These are phyloP conservation scores for Pachyrhizus erosus DNA, from an alignment of 306 rosid genomes.

Conservation along the genomic window DNA sequence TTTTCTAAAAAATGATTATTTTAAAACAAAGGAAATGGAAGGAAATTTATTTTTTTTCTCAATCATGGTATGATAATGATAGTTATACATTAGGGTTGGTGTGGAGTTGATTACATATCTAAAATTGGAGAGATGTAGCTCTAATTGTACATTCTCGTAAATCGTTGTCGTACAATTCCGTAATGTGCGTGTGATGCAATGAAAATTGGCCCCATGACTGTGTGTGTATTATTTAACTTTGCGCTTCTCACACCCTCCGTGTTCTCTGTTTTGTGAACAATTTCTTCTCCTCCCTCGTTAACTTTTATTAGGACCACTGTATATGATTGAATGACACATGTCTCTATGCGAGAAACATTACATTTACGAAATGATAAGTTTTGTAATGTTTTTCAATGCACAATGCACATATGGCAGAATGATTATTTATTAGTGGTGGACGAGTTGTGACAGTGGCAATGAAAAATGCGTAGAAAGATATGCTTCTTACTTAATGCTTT, in stretches of 20 bases:
- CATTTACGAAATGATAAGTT: conserved; percentile 23
- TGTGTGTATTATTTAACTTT: neutral
- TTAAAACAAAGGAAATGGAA: no score
- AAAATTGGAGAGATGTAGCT: neutral
- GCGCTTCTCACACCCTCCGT: neutral
- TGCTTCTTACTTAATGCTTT: conserved; percentile 37
- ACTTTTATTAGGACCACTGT: conserved; percentile 35
- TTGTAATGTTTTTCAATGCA: conserved; percentile 1
- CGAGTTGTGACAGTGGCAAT: conserved; percentile 13
- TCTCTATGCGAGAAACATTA: conserved; percentile 29
- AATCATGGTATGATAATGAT: conserved; percentile 38
- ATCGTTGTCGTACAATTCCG: conserved; percentile 39
- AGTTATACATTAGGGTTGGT: neutral
- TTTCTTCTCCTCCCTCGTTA: conserved; percentile 7
- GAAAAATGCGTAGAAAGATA: conserved; percentile 34
- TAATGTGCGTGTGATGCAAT: conserved; percentile 20
- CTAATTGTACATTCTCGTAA: conserved; percentile 19
- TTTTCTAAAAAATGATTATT: neutral
- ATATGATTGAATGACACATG: conserved; percentile 33
- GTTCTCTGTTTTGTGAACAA: neutral
- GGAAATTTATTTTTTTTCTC: neutral
- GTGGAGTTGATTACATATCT: neutral
- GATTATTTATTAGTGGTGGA: conserved; percentile 21
- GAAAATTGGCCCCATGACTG: conserved; percentile 27
- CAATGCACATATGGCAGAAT: conserved; percentile 27